Percentiles rank a stretch among this genome's conserved stretches.
phyloP scores from a whole-genome alignment of 495 filamentous ascomycete genomes.

The Penicillium salamii region DNA sequence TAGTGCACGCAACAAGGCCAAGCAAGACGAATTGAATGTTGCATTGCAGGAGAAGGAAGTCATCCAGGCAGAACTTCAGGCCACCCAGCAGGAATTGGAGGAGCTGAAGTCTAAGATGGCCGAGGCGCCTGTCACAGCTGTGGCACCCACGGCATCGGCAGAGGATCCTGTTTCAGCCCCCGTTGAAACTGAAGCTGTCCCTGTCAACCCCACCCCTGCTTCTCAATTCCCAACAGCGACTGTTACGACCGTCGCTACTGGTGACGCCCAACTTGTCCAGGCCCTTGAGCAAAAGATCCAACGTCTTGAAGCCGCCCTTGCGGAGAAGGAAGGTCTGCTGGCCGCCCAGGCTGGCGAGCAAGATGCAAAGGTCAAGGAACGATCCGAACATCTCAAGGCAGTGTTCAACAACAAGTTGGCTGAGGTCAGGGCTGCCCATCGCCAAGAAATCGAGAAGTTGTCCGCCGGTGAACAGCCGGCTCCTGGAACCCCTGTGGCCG shows the following conservation, averaged over 20 bases:
- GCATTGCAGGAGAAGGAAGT: conserved; percentile 50
- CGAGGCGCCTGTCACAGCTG: conserved; percentile 25
- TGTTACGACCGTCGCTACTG: conserved; percentile 20
- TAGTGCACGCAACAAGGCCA: conserved; percentile 47
- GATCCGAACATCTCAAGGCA: conserved; percentile 71
- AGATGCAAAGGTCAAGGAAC: conserved; percentile 59
- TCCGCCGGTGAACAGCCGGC: conserved; percentile 54
- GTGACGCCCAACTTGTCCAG: conserved; percentile 35
- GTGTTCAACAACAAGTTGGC: conserved; percentile 65
- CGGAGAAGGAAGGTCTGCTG: conserved; percentile 42
- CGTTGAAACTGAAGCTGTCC: conserved; percentile 15
- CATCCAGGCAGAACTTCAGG: conserved; percentile 45
- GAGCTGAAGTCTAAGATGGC: conserved; percentile 33
- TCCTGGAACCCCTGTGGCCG: conserved; percentile 32
- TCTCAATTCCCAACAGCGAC: conserved; percentile 35
- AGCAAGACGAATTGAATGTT: conserved; percentile 42
- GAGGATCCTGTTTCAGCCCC: background rate
- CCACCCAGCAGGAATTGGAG: conserved; percentile 42
- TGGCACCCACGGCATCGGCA: background rate
- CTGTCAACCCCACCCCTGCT: conserved; percentile 38
- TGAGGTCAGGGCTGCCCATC: conserved; percentile 55
- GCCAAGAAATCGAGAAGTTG: conserved; percentile 61
- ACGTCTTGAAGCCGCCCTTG: conserved; percentile 48
- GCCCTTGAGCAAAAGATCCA: conserved; percentile 44
- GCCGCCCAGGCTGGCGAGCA: conserved; percentile 40